These are phyloP conservation scores for Yamadazyma atlantica DNA, from an alignment of 1,139 yeast species.

Conservation along the genomic window DNA sequence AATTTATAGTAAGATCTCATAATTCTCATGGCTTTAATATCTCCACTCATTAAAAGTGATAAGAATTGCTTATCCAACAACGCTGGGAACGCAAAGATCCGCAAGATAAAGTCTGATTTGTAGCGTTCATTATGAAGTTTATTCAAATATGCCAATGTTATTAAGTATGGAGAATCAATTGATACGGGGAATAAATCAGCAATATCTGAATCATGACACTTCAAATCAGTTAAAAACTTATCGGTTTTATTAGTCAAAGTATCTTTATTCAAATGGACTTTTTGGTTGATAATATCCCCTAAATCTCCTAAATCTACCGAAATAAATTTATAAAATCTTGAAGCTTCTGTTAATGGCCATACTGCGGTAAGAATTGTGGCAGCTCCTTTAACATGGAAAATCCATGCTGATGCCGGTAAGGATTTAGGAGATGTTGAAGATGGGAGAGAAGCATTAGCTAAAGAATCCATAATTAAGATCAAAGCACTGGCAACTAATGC, in stretches of 20 bases:
- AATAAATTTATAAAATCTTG: conserved; percentile 70
- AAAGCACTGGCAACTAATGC: conserved; percentile 91
- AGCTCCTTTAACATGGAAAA: conserved; percentile 95
- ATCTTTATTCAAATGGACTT: conserved; percentile 25
- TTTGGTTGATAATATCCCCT: conserved; percentile 71
- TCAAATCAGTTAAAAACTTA: conserved; percentile 55
- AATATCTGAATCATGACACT: conserved; percentile 84
- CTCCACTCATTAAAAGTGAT: conserved; percentile 78
- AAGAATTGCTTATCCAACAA: conserved; percentile 76
- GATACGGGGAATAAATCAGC: conserved; percentile 85
- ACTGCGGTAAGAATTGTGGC: conserved; percentile 93
- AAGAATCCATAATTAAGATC: conserved; percentile 84
- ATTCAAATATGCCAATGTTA: conserved; percentile 82
- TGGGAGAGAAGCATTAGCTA: conserved; percentile 88
- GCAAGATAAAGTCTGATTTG: conserved; percentile 79
- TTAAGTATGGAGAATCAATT: conserved; percentile 77
- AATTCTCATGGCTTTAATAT: conserved; percentile 81
- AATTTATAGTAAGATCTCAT: conserved; percentile 86
- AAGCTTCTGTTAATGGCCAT: conserved; percentile 84
- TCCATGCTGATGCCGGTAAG: conserved; percentile 93
- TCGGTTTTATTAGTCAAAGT: conserved; percentile 18
- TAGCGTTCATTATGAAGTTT: conserved; percentile 79
- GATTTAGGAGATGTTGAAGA: conserved; percentile 59
- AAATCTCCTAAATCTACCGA: conserved; percentile 81
- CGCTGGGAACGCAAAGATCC: conserved; percentile 94